Evolutionary conservation across 129 eudicot species (phyloP), one percentile per base, ranked within the genome.

Genomic region (Scalesia atractyloides): DNA sequence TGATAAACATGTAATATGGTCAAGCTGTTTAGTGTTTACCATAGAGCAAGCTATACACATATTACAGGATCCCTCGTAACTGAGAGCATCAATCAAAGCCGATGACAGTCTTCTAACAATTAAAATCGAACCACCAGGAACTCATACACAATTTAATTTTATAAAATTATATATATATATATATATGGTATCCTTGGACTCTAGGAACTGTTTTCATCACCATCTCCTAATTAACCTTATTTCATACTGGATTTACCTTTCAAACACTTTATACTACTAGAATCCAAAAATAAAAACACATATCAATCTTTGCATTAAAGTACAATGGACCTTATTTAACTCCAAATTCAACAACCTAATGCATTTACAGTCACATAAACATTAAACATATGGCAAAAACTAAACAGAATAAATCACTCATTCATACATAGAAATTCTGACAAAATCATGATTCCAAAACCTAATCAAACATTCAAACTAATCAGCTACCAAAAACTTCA

Each of bases 191-290:
- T 22, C 58, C 39, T 67, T 53, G 74, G 33, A 33, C 17, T 53
- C 74, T 36, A 53, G 39, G 51, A 12, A 70, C 64, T 53, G 17
- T 36, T 36, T 39, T n/a, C 41, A 53, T 16, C 19, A 37, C 14
- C 16, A 58, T 53, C 54, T 70, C 39, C 12, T 70, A 52, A 12
- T 53, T 53, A 50, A 53, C 54, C 64, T 10, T 52, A 41, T 24
- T 56, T 39, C 60, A 54, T 70, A 54, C 74, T 11, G 1, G 20
- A 69, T 52, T 54, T 54, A 53, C 26, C 39, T 70, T 70, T 13
- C 20, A 71, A 20, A 39, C 16, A 71, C 43, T 18, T 71, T 56
- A 56, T 39, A 58, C 11, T 39, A 71, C 66, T 34, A 57, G 54
- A 15, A 13, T 0, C 22, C 22, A 2, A 37, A 16, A 37, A 30